These are phyloP conservation scores for Phtheirospermum japonicum DNA, from an alignment of 257 asterid genomes.

Conservation along the genomic window DNA sequence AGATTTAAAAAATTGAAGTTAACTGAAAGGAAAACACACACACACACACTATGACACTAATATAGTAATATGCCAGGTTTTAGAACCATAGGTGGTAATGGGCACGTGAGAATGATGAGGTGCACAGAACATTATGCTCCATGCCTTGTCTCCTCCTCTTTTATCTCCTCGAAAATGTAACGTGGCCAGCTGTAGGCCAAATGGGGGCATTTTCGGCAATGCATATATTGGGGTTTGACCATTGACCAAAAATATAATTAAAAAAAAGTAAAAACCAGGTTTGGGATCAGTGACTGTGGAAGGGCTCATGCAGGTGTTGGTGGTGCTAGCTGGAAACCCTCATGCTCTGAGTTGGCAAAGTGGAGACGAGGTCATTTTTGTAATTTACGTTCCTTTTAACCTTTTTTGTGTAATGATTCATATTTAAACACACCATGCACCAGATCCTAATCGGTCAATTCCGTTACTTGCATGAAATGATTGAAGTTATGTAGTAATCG, in stretches of 20 bases:
- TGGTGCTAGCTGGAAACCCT: constrained; percentile 46
- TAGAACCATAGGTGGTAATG: constrained; percentile 7
- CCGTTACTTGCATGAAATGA: too few species aligned
- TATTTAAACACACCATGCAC: too few species aligned
- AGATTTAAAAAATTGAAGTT: too few species aligned
- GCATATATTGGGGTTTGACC: constrained; percentile 29
- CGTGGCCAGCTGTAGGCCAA: constrained; percentile 57
- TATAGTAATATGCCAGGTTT: background rate
- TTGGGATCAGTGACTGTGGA: constrained; percentile 9
- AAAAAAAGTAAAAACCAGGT: background rate
- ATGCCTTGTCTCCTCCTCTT: constrained; percentile 40
- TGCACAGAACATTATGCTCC: constrained; percentile 39
- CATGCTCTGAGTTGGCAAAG: constrained; percentile 44
- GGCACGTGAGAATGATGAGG: constrained; percentile 51
- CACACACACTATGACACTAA: background rate
- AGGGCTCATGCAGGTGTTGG: constrained; percentile 18
- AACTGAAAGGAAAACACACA: background rate
- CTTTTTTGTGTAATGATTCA: too few species aligned
- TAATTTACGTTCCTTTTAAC: background rate
- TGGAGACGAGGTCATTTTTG: constrained; percentile 16
- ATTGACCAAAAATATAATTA: constrained; percentile 31
- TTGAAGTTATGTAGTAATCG: too few species aligned
- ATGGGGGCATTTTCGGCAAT: constrained; percentile 29
- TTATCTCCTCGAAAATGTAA: constrained; percentile 32
- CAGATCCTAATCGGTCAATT: too few species aligned